Evolutionary conservation across 352 stramenopile genomes (phyloP), one percentile per base, ranked within the genome.

Genomic region (Globisporangium paddicum): DNA sequence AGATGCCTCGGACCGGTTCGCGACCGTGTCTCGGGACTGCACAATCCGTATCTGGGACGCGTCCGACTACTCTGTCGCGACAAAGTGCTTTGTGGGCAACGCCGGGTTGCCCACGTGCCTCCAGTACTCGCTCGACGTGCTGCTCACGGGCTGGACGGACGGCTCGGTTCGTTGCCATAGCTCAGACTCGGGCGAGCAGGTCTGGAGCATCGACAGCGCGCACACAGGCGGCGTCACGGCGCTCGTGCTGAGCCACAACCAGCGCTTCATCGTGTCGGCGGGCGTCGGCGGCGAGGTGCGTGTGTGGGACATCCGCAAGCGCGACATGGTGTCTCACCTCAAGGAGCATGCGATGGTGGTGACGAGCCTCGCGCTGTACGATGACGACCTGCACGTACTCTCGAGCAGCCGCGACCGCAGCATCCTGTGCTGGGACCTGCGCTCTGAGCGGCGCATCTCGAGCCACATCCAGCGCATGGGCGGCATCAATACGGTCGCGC

Each of bases 381-480:
- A 82, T 5, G 93, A 98, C 71, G 91, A 98, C 56, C 69, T 90
- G 53, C 87, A 97, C 64, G 82, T 93, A 11, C 69, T 98, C 55
- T 95, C 82, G 18, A 96, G 84, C 62, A 95, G 79, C 61, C 73
- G 89, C 28, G 93, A 98, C 67, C 78, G 89, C 45, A 96, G 78
- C 68, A 84, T 98, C 48, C 63, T 98, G 35, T 97, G 92, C 71
- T 98, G 93, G 92, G 91, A 98, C 62, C 68, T 98, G 57, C 78
- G 88, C 34, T 77, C 77, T 37, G 92, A 98, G 70, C 87, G 77
- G 8, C 79, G 82, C 48, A 78, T 96, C 54, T 87, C 78, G 52
- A 90, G 75, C 60, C 90, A 98, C 61, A 94, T 90, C 48, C 92
- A 98, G 64, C 80, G 92, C 53, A 97, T 98, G 89, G 93, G 93